A percentile compares a stretch with the other conserved stretches of the same genome.
phyloP scores from a whole-genome alignment of 106 monocot species.

The Dendrobium huoshanense region DNA sequence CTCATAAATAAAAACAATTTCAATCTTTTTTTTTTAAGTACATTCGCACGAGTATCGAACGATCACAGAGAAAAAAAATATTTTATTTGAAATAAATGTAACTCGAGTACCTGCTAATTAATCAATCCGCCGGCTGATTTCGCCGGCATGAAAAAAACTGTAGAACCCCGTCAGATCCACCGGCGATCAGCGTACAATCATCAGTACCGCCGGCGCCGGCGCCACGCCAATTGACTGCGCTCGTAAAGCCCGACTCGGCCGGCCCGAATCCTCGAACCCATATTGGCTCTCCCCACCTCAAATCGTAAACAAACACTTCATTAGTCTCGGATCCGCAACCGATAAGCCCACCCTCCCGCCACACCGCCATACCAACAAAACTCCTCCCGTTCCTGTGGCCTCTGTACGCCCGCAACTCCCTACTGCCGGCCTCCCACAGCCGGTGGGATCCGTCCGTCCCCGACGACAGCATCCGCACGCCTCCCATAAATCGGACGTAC shows the following conservation, averaged over 20 bases:
- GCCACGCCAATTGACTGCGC: slow-evolving; percentile 56
- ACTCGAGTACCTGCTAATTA: not conserved
- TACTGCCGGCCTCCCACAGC: slow-evolving; percentile 44
- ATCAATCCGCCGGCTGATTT: not conserved
- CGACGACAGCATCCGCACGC: slow-evolving; percentile 45
- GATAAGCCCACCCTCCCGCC: slow-evolving; percentile 45
- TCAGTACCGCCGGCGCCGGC: not conserved
- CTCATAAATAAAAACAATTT: no score
- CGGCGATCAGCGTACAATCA: slow-evolving; percentile 47
- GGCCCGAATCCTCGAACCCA: slow-evolving; percentile 55
- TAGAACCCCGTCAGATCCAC: slow-evolving; percentile 59
- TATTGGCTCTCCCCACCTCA: slow-evolving; percentile 73
- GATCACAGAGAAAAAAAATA: no score
- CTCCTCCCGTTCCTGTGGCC: slow-evolving; percentile 62
- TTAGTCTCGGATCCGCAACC: slow-evolving; percentile 82
- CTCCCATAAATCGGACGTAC: slow-evolving; percentile 57
- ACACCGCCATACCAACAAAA: slow-evolving; percentile 74
- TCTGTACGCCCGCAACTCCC: slow-evolving; percentile 37
- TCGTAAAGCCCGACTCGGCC: slow-evolving; percentile 25
- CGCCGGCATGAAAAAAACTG: slow-evolving; percentile 36
- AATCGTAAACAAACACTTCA: slow-evolving; percentile 75
- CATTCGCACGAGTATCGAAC: no score
- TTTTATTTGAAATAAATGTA: not conserved
- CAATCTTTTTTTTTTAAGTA: no score
- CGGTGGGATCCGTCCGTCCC: slow-evolving; percentile 60